Evolutionary conservation across 208 protist species (phyloP), one percentile per base, ranked within the genome.

Genomic region (Naegleria lovaniensis): DNA sequence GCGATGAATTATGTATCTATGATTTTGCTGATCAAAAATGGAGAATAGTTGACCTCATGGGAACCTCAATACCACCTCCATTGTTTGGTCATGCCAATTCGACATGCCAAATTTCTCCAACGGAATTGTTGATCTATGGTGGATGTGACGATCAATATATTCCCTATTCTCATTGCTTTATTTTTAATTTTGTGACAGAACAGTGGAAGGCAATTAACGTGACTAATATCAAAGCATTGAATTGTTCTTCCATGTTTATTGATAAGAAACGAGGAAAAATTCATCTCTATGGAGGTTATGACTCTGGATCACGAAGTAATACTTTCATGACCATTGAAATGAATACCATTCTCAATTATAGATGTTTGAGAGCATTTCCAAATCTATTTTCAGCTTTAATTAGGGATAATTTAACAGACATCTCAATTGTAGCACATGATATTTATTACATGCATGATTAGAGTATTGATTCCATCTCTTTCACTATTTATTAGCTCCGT

Each of bases 71-170:
- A 36, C 19, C 29, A 36, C 67, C 67, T 36, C 67, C 67, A 36
- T 13, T 79, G 9, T 79, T 79, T 79, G 67, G 67, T 36, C 67
- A 79, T 79, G 16, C 67, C 9, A 13, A n/a, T 36, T 36, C 29
- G 6, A 79, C 67, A 9, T 36, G 16, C 9, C 19, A 79, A 36
- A 79, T 79, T 36, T 29, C 29, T 11, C 13, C 13, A 36, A 13
- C 19, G 25, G 67, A 79, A 36, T 36, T 79, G 29, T 36, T 79
- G 7, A 79, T 79, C n/a, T 79, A 36, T 79, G 67, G 67, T 36
- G 67, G 67, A 79, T 79, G 67, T 79, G n/a, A 79, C n/a, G 67
- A 79, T 79, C 25, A 79, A 36, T 79, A 79, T 9, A 36, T 79
- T 9, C 67, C 67, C 16, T 79, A 36, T 13, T 29, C 67, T 36